Evolutionary conservation across 306 rosid genomes (phyloP), one percentile per base, ranked within the genome.

Genomic region (Adenanthera pavonina): DNA sequence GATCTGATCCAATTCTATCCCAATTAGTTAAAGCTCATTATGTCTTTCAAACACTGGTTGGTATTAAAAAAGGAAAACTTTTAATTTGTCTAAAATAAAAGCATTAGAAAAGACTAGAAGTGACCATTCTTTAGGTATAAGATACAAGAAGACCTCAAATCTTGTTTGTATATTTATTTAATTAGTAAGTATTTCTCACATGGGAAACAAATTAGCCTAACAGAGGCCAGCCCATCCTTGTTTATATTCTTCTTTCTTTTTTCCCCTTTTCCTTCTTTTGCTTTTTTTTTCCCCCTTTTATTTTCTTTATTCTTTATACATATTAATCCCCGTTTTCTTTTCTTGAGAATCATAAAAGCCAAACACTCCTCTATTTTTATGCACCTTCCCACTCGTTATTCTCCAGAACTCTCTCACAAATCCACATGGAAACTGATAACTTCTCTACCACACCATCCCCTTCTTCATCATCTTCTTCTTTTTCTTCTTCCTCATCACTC

Each of bases 141-240:
- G n/a, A 34, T 33, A 35, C 6, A 14, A 35, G 59, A 16, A 10
- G 33, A 25, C 53, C 77, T 40, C 61, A 66, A 65, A 80, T 60
- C 78, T 48, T 47, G 60, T 15, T 66, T 66, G 8, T 38, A 16
- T 85, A 82, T 74, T 82, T 69, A 25, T 25, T 25, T 25, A 25
- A 25, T 25, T 25, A 25, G 30, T 25, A 59, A 59, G 20, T 59
- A 88, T 84, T 84, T 81, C 84, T 54, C 95, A 94, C 95, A 90
- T 90, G 94, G 92, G 78, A 81, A 88, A 84, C 88, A 88, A 90
- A 88, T 67, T 78, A 75, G 92, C 71, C 74, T 76, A 34, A 69
- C 76, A 87, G 87, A 75, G 82, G 82, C 87, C 93, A 78, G 80
- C 86, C 95, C 86, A 84, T 82, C 35, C 48, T 64, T 81, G 77